Percentiles rank a stretch among this genome's conserved stretches.
Conservation (phyloP, 306 rosid genomes). For the Inga oerstediana region DNA sequence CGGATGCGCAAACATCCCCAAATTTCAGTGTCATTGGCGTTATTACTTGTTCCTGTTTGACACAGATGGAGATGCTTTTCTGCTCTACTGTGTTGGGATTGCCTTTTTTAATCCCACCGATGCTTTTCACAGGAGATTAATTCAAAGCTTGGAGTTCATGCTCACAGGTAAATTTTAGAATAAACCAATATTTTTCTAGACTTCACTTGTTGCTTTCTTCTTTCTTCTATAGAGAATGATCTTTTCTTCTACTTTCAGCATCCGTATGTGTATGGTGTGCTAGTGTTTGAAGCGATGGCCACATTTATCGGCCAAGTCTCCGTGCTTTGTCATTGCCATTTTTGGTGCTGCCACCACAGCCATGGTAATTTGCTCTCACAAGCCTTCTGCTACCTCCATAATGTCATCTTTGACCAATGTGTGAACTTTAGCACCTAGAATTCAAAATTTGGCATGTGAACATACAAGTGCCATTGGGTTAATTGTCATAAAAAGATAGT, state of each 20-base stretch:
- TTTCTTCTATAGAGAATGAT: constrained; percentile 13
- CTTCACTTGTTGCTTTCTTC: constrained; percentile 10
- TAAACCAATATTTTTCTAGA: background rate
- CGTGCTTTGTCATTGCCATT: constrained; percentile 88
- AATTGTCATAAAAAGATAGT: constrained; percentile 30
- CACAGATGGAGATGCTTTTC: constrained; percentile 96
- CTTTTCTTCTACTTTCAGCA: constrained; percentile 65
- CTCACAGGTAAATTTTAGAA: constrained; percentile 66
- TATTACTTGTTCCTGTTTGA: constrained; percentile 28
- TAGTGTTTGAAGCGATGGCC: constrained; percentile 94
- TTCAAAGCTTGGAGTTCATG: constrained; percentile 96
- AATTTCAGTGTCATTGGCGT: constrained; percentile 90
- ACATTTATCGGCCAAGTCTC: constrained; percentile 91
- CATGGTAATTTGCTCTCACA: constrained; percentile 66
- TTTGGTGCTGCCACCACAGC: constrained; percentile 99
- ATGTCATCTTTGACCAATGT: background rate
- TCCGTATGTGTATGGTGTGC: constrained; percentile 87
- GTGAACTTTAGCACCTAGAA: background rate
- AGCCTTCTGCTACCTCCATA: constrained; percentile 15
- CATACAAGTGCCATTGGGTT: constrained; percentile 12
- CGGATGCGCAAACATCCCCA: constrained; percentile 95
- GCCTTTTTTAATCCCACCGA: constrained; percentile 94
- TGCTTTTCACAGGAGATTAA: constrained; percentile 92
- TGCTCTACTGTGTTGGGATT: constrained; percentile 93
- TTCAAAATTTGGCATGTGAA: background rate